phyloP scores from a whole-genome alignment of 352 stramenopile species.

The Phytophthora citricola region DNA sequence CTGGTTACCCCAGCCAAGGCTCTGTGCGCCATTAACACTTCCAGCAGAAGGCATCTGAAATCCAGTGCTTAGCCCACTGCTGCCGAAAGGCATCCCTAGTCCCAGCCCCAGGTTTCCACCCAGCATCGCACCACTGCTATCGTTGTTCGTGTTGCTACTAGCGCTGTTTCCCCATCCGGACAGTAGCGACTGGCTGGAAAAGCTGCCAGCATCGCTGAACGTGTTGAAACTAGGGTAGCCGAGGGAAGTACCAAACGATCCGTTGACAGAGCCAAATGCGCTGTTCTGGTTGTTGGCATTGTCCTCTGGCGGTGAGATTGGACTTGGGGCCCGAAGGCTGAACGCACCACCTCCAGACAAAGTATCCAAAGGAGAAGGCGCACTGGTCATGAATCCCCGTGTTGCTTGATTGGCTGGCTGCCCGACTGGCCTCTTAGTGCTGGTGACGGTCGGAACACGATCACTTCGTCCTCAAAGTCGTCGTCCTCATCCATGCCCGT shows the following conservation, averaged over 20 bases:
- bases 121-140: slow-evolving; percentile 18
- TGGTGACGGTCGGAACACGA: slow-evolving; percentile 79
- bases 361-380: slow-evolving; percentile 33
- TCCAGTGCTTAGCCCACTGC: slow-evolving; percentile 17
- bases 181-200: slow-evolving; percentile 49
- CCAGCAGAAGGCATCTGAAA: slow-evolving; percentile 27
- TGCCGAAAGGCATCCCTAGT: slow-evolving; percentile 31
- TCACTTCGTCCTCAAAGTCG: slow-evolving; percentile 87
- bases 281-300: slow-evolving; percentile 30
- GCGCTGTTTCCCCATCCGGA: slow-evolving; percentile 60
- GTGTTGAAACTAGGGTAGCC: slow-evolving; percentile 73
- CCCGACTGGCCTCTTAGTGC: slow-evolving; percentile 37
- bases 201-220: slow-evolving; percentile 55
- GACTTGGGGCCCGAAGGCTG: slow-evolving; percentile 38
- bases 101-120: slow-evolving; percentile 16
- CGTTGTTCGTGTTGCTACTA: slow-evolving; percentile 9
- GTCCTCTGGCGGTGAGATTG: slow-evolving; percentile 31
- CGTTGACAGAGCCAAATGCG: slow-evolving; percentile 43
- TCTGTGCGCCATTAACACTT: slow-evolving; percentile 1
- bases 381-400: slow-evolving; percentile 13
- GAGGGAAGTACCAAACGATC: slow-evolving; percentile 54
- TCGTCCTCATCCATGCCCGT: slow-evolving; percentile 59
- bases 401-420: slow-evolving; percentile 30
- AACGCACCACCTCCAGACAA: slow-evolving; percentile 34
- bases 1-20: slow-evolving; percentile 11